phyloP scores from a whole-genome alignment of 805 yeast species.

The Blastobotrys peoriensis region DNA sequence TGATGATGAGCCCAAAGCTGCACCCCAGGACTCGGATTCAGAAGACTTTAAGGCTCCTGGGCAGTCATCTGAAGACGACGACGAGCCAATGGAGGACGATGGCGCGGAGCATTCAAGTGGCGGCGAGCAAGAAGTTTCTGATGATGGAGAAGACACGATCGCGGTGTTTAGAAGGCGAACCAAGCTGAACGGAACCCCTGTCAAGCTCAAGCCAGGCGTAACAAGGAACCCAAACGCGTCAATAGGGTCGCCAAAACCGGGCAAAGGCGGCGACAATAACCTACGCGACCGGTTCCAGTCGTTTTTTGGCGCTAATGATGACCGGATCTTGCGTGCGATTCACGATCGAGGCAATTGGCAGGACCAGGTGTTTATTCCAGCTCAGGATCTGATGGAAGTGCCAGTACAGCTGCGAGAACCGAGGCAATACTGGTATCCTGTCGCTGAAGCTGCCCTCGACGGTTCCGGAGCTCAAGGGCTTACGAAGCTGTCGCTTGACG shows the following conservation, averaged over 20 bases:
- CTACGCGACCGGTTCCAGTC: conserved; percentile 39
- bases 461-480: background rate
- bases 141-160: conserved; percentile 9
- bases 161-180: conserved; percentile 1
- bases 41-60: conserved; percentile 1
- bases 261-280: conserved; percentile 8
- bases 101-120: conserved; percentile 13
- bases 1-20: conserved; percentile 2
- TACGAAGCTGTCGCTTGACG: background rate
- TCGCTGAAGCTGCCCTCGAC: conserved; percentile 1
- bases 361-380: conserved; percentile 39
- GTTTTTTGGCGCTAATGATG: conserved; percentile 46
- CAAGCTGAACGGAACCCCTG: background rate
- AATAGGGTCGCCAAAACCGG: background rate
- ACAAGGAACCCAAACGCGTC: background rate
- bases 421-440: too few relatives aligned
- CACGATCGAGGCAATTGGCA: conserved; percentile 48
- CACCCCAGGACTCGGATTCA: conserved; percentile 3
- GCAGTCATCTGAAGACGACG: conserved; percentile 2
- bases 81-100: conserved; percentile 2
- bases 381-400: conserved; percentile 23
- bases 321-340: conserved; percentile 37
- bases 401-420: conserved; percentile 4
- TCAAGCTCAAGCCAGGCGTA: background rate
- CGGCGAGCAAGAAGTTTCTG: conserved; percentile 10